These are phyloP conservation scores for Candida neerlandica DNA, from an alignment of 1,139 yeast species.

Conservation along the genomic window DNA sequence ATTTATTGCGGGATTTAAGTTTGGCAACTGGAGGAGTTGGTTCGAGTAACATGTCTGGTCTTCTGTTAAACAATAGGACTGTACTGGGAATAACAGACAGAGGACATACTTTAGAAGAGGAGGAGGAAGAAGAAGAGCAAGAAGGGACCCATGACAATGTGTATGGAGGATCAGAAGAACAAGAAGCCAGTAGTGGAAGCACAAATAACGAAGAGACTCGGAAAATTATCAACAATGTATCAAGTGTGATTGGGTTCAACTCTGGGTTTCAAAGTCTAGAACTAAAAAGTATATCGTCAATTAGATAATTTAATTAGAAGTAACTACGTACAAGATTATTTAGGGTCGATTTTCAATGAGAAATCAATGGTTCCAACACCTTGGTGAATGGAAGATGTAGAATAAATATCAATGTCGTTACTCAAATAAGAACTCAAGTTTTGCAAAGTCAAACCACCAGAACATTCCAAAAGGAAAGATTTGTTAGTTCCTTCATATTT, in stretches of 20 bases:
- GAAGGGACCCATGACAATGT: constrained; percentile 10
- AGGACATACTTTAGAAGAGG: constrained; percentile 15
- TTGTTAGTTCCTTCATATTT: constrained; percentile 55
- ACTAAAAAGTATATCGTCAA: constrained; percentile 42
- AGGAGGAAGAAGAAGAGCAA: constrained; percentile 12
- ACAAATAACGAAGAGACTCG: constrained; percentile 20
- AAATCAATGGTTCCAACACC: constrained; percentile 82
- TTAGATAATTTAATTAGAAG: constrained; percentile 24
- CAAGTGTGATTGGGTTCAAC: constrained; percentile 46
- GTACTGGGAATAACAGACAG: constrained; percentile 10
- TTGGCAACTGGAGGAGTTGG: constrained; percentile 24
- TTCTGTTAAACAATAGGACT: constrained; percentile 29
- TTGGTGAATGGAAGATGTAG: constrained; percentile 93
- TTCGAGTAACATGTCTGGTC: constrained; percentile 27
- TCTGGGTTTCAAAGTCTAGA: constrained; percentile 46
- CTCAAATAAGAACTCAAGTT: constrained; percentile 70
- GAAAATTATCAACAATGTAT: constrained; percentile 37
- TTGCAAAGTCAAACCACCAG: constrained; percentile 81
- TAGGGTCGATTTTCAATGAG: constrained; percentile 69
- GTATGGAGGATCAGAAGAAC: constrained; percentile 4
- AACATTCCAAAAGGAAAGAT: constrained; percentile 77
- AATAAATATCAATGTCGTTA: constrained; percentile 83
- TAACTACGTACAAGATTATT: background rate
- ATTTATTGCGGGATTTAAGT: constrained; percentile 33
- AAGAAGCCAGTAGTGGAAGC: constrained; percentile 14